Evolutionary conservation across 805 yeast species (phyloP).

Genomic region (Cyberlindnera saturnus): DNA sequence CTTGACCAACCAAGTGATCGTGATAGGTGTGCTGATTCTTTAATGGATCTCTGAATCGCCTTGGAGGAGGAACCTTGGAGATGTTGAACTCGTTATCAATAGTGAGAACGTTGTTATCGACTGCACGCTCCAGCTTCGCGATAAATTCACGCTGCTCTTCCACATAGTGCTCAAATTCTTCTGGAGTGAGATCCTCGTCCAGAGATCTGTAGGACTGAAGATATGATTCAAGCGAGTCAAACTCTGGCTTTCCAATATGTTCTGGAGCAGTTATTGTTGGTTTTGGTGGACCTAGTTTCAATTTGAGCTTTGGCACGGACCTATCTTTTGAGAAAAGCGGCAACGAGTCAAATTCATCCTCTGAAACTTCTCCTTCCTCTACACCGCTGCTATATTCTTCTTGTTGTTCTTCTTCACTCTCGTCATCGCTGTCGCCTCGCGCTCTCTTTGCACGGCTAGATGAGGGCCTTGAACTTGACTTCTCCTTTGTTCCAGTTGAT

Average conservation of each 20-base stretch:
- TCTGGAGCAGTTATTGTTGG: slow-evolving; percentile 56
- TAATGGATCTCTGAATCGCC: slow-evolving; percentile 43
- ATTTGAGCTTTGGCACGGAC: slow-evolving; percentile 14
- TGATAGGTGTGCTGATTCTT: slow-evolving; percentile 44
- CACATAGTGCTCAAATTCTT: slow-evolving; percentile 57
- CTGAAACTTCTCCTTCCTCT: slow-evolving; percentile 20
- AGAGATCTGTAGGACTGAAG: slow-evolving; percentile 51
- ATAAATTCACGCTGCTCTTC: slow-evolving; percentile 43
- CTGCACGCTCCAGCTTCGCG: slow-evolving; percentile 40
- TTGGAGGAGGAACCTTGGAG: slow-evolving; percentile 35
- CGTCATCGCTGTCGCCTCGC: slow-evolving; percentile 5
- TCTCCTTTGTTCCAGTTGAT: background rate
- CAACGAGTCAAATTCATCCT: slow-evolving; percentile 6
- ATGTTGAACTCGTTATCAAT: slow-evolving; percentile 38
- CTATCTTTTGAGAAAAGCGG: slow-evolving; percentile 6
- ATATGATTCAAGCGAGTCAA: slow-evolving; percentile 34
- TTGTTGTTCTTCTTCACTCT: slow-evolving; percentile 2
- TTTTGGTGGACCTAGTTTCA: slow-evolving; percentile 34
- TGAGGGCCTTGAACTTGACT: background rate
- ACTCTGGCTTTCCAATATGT: slow-evolving; percentile 45
- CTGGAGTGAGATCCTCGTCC: slow-evolving; percentile 53
- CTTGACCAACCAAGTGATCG: slow-evolving; percentile 76
- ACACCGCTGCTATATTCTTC: slow-evolving; percentile 11
- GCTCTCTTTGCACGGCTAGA: background rate
- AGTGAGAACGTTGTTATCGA: slow-evolving; percentile 35